phyloP scores from a whole-genome alignment of 2,329 filamentous ascomycete species.

The Xylaria sp. region DNA sequence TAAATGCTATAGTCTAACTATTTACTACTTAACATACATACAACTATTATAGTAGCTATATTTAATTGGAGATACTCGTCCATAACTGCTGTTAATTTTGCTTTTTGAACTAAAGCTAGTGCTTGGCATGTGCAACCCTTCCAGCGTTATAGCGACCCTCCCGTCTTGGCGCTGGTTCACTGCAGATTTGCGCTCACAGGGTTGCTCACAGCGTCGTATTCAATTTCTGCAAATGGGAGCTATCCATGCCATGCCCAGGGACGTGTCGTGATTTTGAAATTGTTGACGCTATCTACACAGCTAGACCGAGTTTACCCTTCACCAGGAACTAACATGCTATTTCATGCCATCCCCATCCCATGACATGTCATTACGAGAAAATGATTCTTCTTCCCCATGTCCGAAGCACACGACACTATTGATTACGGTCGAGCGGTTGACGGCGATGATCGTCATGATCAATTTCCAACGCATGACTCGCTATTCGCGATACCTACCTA shows the following conservation, averaged over 20 bases:
- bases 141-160: constrained; percentile 17
- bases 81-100: neutral
- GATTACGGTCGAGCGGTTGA: constrained; percentile 10
- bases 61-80: constrained; percentile 9
- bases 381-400: neutral
- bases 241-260: constrained; percentile 17
- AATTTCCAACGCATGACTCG: constrained; percentile 32
- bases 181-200: constrained; percentile 14
- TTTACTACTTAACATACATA: neutral
- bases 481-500: neutral
- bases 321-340: neutral
- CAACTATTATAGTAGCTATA: neutral
- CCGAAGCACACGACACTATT: constrained; percentile 18
- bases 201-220: constrained; percentile 29
- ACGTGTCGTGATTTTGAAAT: constrained; percentile 15
- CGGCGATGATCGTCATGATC: constrained; percentile 22
- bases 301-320: constrained; percentile 3
- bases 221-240: constrained; percentile 30
- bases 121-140: constrained; percentile 34
- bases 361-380: neutral
- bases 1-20: neutral
- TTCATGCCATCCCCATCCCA: neutral
- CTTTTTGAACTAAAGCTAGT: constrained; percentile 16
- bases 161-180: constrained; percentile 30
- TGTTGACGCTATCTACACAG: neutral